Conservation (phyloP, 2,329 filamentous ascomycete genomes). For the Emydomyces testavorans region DNA sequence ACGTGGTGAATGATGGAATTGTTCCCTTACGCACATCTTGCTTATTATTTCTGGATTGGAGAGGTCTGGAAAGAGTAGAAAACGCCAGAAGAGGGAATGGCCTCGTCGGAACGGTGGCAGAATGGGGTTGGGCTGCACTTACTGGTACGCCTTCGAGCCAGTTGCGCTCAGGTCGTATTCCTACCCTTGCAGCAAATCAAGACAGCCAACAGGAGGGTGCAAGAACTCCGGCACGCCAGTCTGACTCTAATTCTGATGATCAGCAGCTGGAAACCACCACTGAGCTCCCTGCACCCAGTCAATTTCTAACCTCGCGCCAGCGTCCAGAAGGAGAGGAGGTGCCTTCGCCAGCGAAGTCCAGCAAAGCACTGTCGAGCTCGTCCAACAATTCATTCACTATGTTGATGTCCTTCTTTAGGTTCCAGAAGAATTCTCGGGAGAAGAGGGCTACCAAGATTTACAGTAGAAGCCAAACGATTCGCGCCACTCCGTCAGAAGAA, state of each 20-base stretch:
- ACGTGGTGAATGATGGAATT: conserved; percentile 95
- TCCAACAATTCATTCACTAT: conserved; percentile 48
- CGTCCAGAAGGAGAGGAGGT: background rate
- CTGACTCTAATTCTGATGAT: conserved; percentile 1
- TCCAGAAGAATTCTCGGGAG: conserved; percentile 33
- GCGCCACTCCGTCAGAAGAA: conserved; percentile 16
- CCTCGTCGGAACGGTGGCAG: conserved; percentile 80
- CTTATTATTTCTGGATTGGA: conserved; percentile 93
- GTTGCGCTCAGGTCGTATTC: conserved; percentile 21
- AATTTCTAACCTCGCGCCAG: conserved; percentile 17
- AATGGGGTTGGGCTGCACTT: conserved; percentile 89
- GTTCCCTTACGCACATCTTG: conserved; percentile 91
- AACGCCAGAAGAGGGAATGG: conserved; percentile 89
- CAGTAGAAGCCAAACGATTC: conserved; percentile 64
- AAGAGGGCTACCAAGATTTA: conserved; percentile 51
- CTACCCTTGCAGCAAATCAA: conserved; percentile 1
- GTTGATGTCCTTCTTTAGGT: conserved; percentile 65
- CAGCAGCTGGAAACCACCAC: conserved; percentile 5
- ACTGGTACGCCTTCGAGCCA: conserved; percentile 54
- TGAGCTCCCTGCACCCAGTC: conserved; percentile 13
- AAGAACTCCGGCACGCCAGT: conserved; percentile 1
- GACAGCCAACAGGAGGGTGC: conserved; percentile 7
- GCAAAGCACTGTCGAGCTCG: conserved; percentile 18
- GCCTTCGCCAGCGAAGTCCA: background rate
- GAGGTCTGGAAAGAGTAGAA: conserved; percentile 81